Evolutionary conservation across 2,329 filamentous ascomycete genomes (phyloP).

Genomic region (Pseudonectria buxi): DNA sequence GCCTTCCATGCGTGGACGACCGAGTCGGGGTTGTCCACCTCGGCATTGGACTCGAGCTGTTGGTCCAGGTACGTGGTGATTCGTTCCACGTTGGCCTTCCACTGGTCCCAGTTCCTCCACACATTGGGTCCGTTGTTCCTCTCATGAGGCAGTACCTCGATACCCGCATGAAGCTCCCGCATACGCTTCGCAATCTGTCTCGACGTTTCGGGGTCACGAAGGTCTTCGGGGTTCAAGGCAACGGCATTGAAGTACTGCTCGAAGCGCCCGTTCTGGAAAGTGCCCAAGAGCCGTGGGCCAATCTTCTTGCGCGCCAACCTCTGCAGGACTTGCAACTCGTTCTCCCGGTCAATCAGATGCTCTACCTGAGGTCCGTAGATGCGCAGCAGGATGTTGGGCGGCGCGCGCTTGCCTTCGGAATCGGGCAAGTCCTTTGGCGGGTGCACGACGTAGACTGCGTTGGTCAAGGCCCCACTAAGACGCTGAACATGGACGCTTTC

Average conservation of each 20-base stretch:
- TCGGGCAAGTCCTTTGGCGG: slow-evolving; percentile 59
- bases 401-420: slow-evolving; percentile 36
- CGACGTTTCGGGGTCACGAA: slow-evolving; percentile 76
- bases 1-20: slow-evolving; percentile 53
- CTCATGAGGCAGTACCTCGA: slow-evolving; percentile 77
- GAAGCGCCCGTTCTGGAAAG: slow-evolving; percentile 90
- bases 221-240: slow-evolving; percentile 67
- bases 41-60: slow-evolving; percentile 45
- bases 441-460: slow-evolving; percentile 90
- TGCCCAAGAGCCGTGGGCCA: slow-evolving; percentile 82
- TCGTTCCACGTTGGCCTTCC: slow-evolving; percentile 62
- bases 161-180: slow-evolving; percentile 89
- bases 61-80: slow-evolving; percentile 51
- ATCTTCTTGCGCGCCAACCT: slow-evolving; percentile 88
- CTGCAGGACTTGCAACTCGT: slow-evolving; percentile 77
- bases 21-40: slow-evolving; percentile 16
- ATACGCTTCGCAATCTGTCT: slow-evolving; percentile 95
- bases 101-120: slow-evolving; percentile 92
- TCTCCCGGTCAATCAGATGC: slow-evolving; percentile 89
- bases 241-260: slow-evolving; percentile 88
- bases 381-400: slow-evolving; percentile 71
- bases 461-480: slow-evolving; percentile 87
- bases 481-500: slow-evolving; percentile 64
- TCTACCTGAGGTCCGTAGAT: slow-evolving; percentile 95
- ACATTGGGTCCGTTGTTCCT: slow-evolving; percentile 72